Percentiles rank a stretch among this genome's conserved stretches.
Conservation (phyloP, 208 protist genomes). For the Acanthamoeba healyi region DNA sequence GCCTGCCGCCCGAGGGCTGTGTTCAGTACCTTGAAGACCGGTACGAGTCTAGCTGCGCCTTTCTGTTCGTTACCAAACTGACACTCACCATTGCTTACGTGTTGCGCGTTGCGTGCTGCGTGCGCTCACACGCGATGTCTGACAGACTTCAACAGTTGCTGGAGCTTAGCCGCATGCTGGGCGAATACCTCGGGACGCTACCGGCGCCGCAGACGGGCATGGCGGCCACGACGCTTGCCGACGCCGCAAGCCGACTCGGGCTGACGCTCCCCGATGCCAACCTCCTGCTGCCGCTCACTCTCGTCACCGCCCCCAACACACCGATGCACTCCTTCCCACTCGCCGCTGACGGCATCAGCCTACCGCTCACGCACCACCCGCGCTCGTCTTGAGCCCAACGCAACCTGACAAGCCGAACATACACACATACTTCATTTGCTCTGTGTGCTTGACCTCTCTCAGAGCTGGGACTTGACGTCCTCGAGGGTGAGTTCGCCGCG, state of each 20-base stretch:
- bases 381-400: no score
- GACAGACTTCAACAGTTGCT: constrained; percentile 17
- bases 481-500: not conserved
- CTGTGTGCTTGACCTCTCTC: no score
- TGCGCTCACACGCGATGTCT: not conserved
- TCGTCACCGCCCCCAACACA: not conserved
- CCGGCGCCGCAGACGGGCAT: not conserved
- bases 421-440: no score
- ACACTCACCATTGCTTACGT: no score
- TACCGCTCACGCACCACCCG: not conserved
- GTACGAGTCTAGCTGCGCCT: not conserved
- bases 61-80: no score
- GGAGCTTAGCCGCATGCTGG: constrained; percentile 18
- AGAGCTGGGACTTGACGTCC: not conserved
- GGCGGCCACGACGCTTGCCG: not conserved
- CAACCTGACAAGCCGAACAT: no score
- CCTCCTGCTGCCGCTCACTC: not conserved
- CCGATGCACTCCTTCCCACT: not conserved
- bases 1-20: constrained; percentile 8
- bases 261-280: not conserved
- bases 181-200: not conserved
- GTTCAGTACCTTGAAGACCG: constrained; percentile 15
- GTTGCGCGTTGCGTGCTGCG: no score
- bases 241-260: not conserved
- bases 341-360: not conserved